phyloP scores from a whole-genome alignment of 306 rosid genomes.

The Casuarina cunninghamiana region DNA sequence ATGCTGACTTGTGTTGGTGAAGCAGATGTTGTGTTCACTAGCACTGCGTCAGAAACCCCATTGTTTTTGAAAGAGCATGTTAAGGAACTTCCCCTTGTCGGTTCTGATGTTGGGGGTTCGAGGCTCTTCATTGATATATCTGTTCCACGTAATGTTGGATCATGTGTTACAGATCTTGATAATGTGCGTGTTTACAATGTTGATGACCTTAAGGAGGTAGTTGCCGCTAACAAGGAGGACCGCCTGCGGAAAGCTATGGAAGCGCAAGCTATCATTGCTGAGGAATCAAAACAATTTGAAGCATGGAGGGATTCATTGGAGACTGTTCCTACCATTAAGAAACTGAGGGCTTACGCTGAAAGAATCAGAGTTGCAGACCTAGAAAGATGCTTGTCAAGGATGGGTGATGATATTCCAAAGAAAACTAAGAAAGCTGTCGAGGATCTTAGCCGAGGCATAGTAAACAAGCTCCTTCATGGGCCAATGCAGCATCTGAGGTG shows the following conservation, averaged over 20 bases:
- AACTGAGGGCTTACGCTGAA: slow-evolving; percentile 92
- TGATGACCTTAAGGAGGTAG: slow-evolving; percentile 96
- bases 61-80: slow-evolving; percentile 73
- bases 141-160: slow-evolving; percentile 86
- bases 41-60: slow-evolving; percentile 92
- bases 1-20: slow-evolving; percentile 68
- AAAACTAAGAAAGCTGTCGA: slow-evolving; percentile 89
- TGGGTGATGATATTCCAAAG: slow-evolving; percentile 95
- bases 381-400: slow-evolving; percentile 87
- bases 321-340: slow-evolving; percentile 98
- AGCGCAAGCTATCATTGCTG: slow-evolving; percentile 83
- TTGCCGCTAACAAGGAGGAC: slow-evolving; percentile 98
- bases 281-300: slow-evolving; percentile 91
- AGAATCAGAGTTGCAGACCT: slow-evolving; percentile 91
- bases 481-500: slow-evolving; percentile 99
- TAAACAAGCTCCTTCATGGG: slow-evolving; percentile 96
- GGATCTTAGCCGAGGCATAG: slow-evolving; percentile 96
- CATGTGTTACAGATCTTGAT: slow-evolving; percentile 79
- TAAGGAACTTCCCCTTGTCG: slow-evolving; percentile 68
- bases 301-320: slow-evolving; percentile 99
- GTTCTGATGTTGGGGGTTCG: slow-evolving; percentile 60
- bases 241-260: slow-evolving; percentile 91
- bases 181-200: slow-evolving; percentile 71
- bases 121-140: slow-evolving; percentile 88
- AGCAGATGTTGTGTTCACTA: slow-evolving; percentile 86